These are phyloP conservation scores for Colletotrichum sp. DNA, from an alignment of 2,329 filamentous ascomycete species.

Conservation along the genomic window DNA sequence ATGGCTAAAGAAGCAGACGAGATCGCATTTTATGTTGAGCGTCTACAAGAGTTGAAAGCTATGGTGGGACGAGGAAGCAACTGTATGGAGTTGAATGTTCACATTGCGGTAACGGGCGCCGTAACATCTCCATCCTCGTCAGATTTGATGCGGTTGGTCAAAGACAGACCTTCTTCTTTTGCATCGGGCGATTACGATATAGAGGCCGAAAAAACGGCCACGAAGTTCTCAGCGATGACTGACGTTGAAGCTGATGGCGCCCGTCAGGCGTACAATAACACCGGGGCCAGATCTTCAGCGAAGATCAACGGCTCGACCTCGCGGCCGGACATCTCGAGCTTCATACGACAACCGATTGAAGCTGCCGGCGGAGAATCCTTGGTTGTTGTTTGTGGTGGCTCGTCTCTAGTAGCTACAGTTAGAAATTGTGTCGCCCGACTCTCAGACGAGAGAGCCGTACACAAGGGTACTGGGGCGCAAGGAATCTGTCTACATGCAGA, in stretches of 20 bases:
- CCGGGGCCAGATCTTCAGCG: background rate
- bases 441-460: conserved; percentile 66
- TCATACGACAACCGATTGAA: conserved; percentile 61
- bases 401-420: conserved; percentile 56
- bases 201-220: background rate
- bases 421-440: conserved; percentile 60
- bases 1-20: conserved; percentile 57
- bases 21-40: conserved; percentile 58
- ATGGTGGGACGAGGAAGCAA: conserved; percentile 49
- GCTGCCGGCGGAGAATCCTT: conserved; percentile 65
- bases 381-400: conserved; percentile 65
- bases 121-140: conserved; percentile 2
- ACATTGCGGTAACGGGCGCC: conserved; percentile 47
- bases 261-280: conserved; percentile 28
- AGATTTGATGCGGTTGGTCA: background rate
- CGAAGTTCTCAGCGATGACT: background rate
- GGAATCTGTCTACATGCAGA: conserved; percentile 66
- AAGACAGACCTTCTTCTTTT: background rate
- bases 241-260: background rate
- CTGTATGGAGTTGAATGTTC: conserved; percentile 56
- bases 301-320: background rate
- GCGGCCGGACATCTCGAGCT: conserved; percentile 51
- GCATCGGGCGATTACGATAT: background rate
- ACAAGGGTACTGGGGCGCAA: conserved; percentile 69
- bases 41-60: conserved; percentile 50